phyloP scores from a whole-genome alignment of 176 grass and related monocot species.

The Juncus effusus region DNA sequence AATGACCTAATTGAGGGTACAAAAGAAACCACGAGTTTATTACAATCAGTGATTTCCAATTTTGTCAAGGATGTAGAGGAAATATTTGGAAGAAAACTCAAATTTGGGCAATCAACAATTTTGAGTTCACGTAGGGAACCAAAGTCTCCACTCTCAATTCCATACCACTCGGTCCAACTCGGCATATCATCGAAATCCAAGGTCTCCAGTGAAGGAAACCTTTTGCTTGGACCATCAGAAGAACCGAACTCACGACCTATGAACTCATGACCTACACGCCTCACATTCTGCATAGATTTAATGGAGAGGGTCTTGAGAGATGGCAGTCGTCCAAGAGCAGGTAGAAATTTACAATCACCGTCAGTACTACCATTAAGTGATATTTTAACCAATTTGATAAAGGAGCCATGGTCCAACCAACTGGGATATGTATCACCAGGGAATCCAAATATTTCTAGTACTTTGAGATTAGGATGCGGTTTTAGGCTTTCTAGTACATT shows the following conservation, averaged over 20 bases:
- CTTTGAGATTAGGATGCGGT: slow-evolving; percentile 25
- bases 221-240: background rate
- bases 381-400: slow-evolving; percentile 26
- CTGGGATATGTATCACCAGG: slow-evolving; percentile 28
- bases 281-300: slow-evolving; percentile 11
- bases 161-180: slow-evolving; percentile 32
- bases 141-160: slow-evolving; percentile 15
- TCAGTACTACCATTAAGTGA: slow-evolving; percentile 14
- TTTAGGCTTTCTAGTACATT: slow-evolving; percentile 33
- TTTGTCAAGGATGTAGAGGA: slow-evolving; percentile 15
- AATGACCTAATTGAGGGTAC: background rate
- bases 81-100: slow-evolving; percentile 21
- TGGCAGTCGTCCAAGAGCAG: slow-evolving; percentile 32
- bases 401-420: slow-evolving; percentile 33
- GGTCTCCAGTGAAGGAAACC: slow-evolving; percentile 31
- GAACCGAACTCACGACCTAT: slow-evolving; percentile 34
- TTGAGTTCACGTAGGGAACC: slow-evolving; percentile 24
- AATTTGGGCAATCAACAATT: slow-evolving; percentile 18
- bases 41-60: slow-evolving; percentile 5
- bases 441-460: slow-evolving; percentile 28
- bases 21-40: background rate
- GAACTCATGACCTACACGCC: background rate
- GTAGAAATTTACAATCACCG: slow-evolving; percentile 24
- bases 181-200: slow-evolving; percentile 30
- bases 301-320: slow-evolving; percentile 17